Conservation (phyloP, 805 yeast species). For the Cyberlindnera galapagoensis region DNA sequence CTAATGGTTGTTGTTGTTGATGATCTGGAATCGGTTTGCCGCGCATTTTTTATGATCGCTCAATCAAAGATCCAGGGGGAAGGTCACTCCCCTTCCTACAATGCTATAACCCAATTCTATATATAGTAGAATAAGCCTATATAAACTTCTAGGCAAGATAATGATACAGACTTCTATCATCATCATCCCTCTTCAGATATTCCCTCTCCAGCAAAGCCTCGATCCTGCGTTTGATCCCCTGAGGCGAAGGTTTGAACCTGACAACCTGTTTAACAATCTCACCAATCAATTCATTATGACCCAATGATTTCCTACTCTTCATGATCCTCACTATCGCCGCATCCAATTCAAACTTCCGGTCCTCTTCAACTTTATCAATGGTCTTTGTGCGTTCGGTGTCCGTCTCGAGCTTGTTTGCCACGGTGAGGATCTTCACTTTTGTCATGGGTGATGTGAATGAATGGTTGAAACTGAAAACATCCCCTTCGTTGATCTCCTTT, state of each 20-base stretch:
- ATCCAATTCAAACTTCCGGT: slow-evolving; percentile 63
- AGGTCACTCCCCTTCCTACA: no score
- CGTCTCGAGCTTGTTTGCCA: slow-evolving; percentile 38
- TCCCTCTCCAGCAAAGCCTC: slow-evolving; percentile 77
- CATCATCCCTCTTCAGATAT: slow-evolving; percentile 65
- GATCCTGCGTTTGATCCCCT: slow-evolving; percentile 62
- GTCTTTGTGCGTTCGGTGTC: slow-evolving; percentile 38
- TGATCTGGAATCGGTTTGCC: no score
- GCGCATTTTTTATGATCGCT: no score
- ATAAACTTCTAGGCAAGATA: slow-evolving; percentile 53
- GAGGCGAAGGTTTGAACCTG: slow-evolving; percentile 65
- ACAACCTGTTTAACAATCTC: slow-evolving; percentile 57
- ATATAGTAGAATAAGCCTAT: no score
- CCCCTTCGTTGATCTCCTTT: slow-evolving; percentile 57
- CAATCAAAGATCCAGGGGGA: no score
- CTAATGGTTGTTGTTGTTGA: no score
- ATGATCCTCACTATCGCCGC: slow-evolving; percentile 86
- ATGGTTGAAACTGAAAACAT: slow-evolving; percentile 60
- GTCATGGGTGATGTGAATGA: slow-evolving; percentile 61
- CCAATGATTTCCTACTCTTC: slow-evolving; percentile 62
- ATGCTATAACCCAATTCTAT: no score
- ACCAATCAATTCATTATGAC: slow-evolving; percentile 60
- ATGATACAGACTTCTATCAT: slow-evolving; percentile 52
- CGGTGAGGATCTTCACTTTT: slow-evolving; percentile 71
- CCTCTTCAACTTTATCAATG: slow-evolving; percentile 48